Base-by-base conservation (phyloP, 2,329 filamentous ascomycete species). In the Colletotrichum tofieldiae region DNA sequence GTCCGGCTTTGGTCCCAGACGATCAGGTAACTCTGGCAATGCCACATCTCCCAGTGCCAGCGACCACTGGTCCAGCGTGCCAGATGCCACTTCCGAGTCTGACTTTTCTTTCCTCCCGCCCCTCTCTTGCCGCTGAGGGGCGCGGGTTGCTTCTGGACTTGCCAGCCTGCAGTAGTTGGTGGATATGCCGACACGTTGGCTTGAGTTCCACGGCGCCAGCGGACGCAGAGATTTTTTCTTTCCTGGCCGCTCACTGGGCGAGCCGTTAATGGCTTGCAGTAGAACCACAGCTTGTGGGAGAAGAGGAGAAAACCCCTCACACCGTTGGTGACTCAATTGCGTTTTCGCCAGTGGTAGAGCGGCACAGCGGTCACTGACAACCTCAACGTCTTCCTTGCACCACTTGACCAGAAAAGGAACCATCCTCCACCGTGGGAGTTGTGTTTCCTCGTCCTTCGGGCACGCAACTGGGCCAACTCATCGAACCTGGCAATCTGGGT, bases 1-100 rank as follows among this genome's bases (percentile, higher is more conserved):
- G 61, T 29, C 67, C 73, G 69, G 68, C 68, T 74, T 62, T 73
- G 63, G 67, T 73, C 74, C 72, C 68, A 72, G 74, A 67, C 63
- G 74, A 75, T 75, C 67, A 75, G 67, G 51, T 56, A 58, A 68
- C 59, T 58, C 65, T 59, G 58, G 65, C 70, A 70, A 60, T 70
- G 54, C 65, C 65, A 72, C 70, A 69, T 70, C 70, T 64, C 35
- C 35, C 8, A 45, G 61, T 62, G 43, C 26, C 45, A 18, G 26
- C 23, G 52, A 29, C 67, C 41, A 56, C 37, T 18, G 18, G 26
- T 35, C n/a, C 29, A 62, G 29, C 59, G n/a, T n/a, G n/a, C n/a
- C n/a, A n/a, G 35, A 58, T 58, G 45, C 47, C 60, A 64, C 8
- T 23, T 55, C 49, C 26, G 5, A 63, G n/a, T 47, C 23, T 14